Base-by-base conservation (phyloP, 192 early-diverging fungal genomes). In the Mortierella claussenii region DNA sequence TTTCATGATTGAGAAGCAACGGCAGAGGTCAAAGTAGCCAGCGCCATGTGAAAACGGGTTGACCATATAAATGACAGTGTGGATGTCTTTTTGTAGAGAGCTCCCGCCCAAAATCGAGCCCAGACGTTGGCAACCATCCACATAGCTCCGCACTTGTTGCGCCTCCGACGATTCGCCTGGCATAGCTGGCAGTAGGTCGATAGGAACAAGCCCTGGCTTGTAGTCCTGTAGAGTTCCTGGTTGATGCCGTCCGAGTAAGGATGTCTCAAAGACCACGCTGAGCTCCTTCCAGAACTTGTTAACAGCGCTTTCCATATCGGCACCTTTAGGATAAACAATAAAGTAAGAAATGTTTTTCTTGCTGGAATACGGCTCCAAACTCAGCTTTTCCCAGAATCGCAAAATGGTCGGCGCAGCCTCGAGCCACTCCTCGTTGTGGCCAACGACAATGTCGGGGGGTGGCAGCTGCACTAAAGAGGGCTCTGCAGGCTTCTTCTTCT, bases 311-410 rank as follows among this genome's bases (percentile, higher is more conserved):
- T 79, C 83, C 26, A 86, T 65, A 5, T 79, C 70, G 0, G 45
- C 66, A 1, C 80, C 75, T 32, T 80, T 70, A 8, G 84, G 87
- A 55, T 69, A 86, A 10, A 88, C 61, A 7, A 82, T 83, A 68
- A 85, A 86, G 55, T 86, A 88, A 4, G 56, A 68, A 26, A 88
- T 73, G 10, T 79, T 80, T 54, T 88, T 88, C 59, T 67, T 80
- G 24, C 53, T 54, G 1, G 83, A 86, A 36, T 83, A 86, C 1
- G 87, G 87, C 46, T 80, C 84, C 26, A 88, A 54, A 36, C 85
- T 81, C 23, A 85, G 59, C 8, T 84, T 86, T 26, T 88, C 87
- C 87, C 87, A 88, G 51, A 84, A 88, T 10, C 68, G 65, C 8
- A 88, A 33, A 17, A 86, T 68, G 2, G 84, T 80, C 5, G 87